Evolutionary conservation across 768 basidiomycete genomes (phyloP).

Genomic region (Aureoboletus auriporus): DNA sequence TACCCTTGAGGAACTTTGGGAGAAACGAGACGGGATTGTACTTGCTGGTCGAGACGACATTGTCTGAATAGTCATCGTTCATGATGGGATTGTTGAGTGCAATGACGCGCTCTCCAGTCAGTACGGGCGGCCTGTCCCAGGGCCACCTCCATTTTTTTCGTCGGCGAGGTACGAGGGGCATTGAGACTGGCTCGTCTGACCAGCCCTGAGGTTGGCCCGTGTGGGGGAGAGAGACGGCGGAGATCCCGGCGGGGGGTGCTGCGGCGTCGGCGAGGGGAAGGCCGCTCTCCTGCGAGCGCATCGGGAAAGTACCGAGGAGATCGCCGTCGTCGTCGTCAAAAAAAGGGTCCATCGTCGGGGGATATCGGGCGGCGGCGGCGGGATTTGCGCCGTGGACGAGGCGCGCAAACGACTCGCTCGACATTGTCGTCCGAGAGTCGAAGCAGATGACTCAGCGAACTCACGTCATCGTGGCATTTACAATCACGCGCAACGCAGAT

Average conservation of each 20-base stretch:
- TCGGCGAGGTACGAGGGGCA: constrained; percentile 10
- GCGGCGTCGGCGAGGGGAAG: constrained; percentile 56
- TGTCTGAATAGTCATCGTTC: constrained; percentile 67
- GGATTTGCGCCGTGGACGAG: constrained; percentile 26
- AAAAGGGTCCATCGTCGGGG: constrained; percentile 67
- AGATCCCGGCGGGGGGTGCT: constrained; percentile 56
- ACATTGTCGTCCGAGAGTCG: constrained; percentile 6
- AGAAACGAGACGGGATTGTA: constrained; percentile 86
- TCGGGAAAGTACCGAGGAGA: constrained; percentile 23
- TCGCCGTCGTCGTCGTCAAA: constrained; percentile 77
- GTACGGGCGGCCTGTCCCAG: constrained; percentile 67
- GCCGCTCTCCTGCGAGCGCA: constrained; percentile 44
- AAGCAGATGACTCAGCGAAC: not conserved
- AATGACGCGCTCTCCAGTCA: constrained; percentile 73
- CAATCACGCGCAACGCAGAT: too few relatives aligned
- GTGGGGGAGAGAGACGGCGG: constrained; percentile 38
- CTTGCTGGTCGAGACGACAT: constrained; percentile 92
- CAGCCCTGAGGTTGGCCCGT: constrained; percentile 60
- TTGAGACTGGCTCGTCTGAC: constrained; percentile 47
- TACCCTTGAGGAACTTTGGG: constrained; percentile 91
- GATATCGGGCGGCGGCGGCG: constrained; percentile 37
- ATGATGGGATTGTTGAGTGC: constrained; percentile 72
- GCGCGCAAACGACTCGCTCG: constrained; percentile 24
- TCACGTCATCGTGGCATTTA: constrained; percentile 3
- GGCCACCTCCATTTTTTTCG: constrained; percentile 69